phyloP scores from a whole-genome alignment of 1,284 basidiomycete genomes.

The Papiliotrema nemorosa region DNA sequence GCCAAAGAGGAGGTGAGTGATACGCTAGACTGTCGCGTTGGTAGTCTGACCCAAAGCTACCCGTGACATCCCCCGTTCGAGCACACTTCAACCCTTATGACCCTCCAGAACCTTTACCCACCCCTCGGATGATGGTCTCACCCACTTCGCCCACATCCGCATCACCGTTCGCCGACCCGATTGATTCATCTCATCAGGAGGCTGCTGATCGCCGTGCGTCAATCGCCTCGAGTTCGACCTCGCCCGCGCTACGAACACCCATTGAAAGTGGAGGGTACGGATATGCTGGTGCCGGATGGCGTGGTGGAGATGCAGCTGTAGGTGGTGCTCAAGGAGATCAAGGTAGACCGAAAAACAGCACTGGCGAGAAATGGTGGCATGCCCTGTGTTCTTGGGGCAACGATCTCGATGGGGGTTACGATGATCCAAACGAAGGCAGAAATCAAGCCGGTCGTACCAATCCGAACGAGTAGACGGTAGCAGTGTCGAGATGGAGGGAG shows the following conservation, averaged over 20 bases:
- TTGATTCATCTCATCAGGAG: neutral
- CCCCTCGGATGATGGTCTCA: neutral
- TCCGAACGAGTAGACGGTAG: slow-evolving; percentile 2
- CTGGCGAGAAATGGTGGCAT: slow-evolving; percentile 38
- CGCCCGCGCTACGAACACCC: slow-evolving; percentile 3
- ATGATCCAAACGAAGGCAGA: slow-evolving; percentile 3
- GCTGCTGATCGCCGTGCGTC: neutral
- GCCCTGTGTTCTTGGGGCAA: slow-evolving; percentile 37
- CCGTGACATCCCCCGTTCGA: neutral
- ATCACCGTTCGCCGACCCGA: neutral
- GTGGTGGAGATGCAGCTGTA: slow-evolving; percentile 15
- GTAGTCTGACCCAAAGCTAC: slow-evolving; percentile 1
- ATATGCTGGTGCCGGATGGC: slow-evolving; percentile 24
- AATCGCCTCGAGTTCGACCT: neutral
- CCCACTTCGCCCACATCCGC: neutral
- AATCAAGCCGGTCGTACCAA: slow-evolving; percentile 30
- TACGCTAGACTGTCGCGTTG: neutral
- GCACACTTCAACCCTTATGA: slow-evolving; percentile 18
- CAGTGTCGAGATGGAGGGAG: slow-evolving; percentile 35
- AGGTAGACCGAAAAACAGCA: neutral
- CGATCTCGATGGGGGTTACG: slow-evolving; percentile 28
- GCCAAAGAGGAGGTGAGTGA: slow-evolving; percentile 16
- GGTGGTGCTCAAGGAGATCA: too few species aligned
- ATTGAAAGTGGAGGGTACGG: slow-evolving; percentile 5
- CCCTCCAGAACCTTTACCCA: neutral